Percentiles rank a stretch among this genome's conserved stretches.
Evolutionary conservation across 1,284 basidiomycete species (phyloP).

Genomic region (Amylostereum areolatum): DNA sequence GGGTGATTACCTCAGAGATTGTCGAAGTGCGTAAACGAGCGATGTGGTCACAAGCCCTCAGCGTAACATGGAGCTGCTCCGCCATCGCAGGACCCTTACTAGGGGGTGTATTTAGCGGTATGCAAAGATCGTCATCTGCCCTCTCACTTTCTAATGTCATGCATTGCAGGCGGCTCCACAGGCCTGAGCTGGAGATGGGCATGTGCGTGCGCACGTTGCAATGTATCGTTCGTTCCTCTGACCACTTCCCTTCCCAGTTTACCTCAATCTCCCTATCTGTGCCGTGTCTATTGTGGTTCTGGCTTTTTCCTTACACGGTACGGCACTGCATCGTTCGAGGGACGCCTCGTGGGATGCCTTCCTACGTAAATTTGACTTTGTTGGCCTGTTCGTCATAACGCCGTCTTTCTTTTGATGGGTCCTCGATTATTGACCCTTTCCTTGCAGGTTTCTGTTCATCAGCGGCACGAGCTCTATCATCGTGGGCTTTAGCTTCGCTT

Average conservation of each 20-base stretch:
- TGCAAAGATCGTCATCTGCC: conserved; percentile 19
- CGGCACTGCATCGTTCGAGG: conserved; percentile 38
- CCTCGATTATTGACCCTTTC: too few species aligned
- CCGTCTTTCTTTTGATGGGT: too few species aligned
- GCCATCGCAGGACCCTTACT: conserved; percentile 74
- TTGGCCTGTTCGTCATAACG: conserved; percentile 54
- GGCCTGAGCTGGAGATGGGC: conserved; percentile 69
- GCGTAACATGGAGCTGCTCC: conserved; percentile 77
- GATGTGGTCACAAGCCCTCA: conserved; percentile 78
- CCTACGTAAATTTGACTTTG: conserved; percentile 59
- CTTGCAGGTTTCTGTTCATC: conserved; percentile 62
- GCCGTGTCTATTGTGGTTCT: conserved; percentile 53
- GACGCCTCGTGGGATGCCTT: conserved; percentile 53
- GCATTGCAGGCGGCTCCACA: conserved; percentile 11
- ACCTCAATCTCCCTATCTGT: conserved; percentile 74
- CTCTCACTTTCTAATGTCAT: background rate
- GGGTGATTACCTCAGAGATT: conserved; percentile 77
- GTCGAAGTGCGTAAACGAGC: conserved; percentile 62
- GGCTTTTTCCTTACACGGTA: conserved; percentile 47
- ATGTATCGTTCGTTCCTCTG: background rate
- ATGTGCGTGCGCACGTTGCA: conserved; percentile 44
- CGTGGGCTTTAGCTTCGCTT: conserved; percentile 72
- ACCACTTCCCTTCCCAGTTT: conserved; percentile 41
- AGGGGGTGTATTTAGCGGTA: conserved; percentile 73
- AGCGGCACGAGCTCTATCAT: conserved; percentile 66